Base-by-base conservation (phyloP, 495 filamentous ascomycete genomes). In the Thermothielavioides terrestris region DNA sequence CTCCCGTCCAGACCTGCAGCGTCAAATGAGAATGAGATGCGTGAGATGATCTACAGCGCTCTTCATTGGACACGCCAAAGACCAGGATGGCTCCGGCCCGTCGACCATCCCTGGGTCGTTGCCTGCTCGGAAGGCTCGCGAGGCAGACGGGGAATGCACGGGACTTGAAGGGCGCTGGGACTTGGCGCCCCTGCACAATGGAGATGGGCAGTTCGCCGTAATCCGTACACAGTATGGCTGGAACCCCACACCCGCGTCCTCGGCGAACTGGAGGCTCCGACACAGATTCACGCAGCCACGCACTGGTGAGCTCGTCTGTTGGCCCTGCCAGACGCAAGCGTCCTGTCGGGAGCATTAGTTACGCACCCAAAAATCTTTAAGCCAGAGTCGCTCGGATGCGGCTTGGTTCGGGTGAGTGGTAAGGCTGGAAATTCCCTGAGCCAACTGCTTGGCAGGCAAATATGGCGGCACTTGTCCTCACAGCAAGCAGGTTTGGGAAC, bases 311-410 rank as follows among this genome's bases (percentile, higher is more conserved):
- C 23, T 26, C 4, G n/a, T n/a, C n/a, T n/a, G n/a, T 47, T 50
- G 42, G 30, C 34, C 25, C 41, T 42, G 43, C 42, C 43, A 52
- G 55, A 62, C 61, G 61, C 63, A 64, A 52, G 58, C 49, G 52
- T 36, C 39, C 57, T 64, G 59, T 62, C 64, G 62, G 64, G 63
- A 56, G 59, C 53, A 42, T 66, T 66, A 63, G n/a, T n/a, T n/a
- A n/a, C n/a, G n/a, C 62, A 59, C 64, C 61, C 59, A 57, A 34
- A 38, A 56, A 52, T 50, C 7, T 9, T 14, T 25, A 12, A n/a
- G n/a, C n/a, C n/a, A n/a, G n/a, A n/a, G n/a, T n/a, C n/a, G n/a
- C n/a, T n/a, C n/a, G n/a, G n/a, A n/a, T n/a, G n/a, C n/a, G n/a
- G n/a, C n/a, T n/a, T n/a, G n/a, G n/a, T n/a, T n/a, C n/a, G n/a